These are phyloP conservation scores for Aspergillus sclerotialis DNA, from an alignment of 2,329 filamentous ascomycete species.

Conservation along the genomic window DNA sequence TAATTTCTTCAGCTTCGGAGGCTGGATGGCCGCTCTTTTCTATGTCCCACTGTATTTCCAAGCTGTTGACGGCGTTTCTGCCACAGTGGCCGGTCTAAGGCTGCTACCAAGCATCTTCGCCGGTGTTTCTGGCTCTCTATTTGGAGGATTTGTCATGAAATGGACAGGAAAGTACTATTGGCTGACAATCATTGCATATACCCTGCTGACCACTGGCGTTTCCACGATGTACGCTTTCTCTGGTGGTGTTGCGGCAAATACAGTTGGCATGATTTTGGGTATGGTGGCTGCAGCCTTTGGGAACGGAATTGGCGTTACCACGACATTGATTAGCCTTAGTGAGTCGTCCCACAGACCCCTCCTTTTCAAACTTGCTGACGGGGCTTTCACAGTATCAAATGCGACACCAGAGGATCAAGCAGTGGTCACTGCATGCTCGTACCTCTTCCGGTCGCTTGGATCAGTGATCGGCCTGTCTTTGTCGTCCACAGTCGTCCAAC, in stretches of 20 bases:
- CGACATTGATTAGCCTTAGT: slow-evolving; percentile 62
- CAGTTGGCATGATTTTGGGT: slow-evolving; percentile 49
- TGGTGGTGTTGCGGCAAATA: slow-evolving; percentile 45
- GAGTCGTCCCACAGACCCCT: slow-evolving; percentile 15
- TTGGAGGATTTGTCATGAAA: slow-evolving; percentile 61
- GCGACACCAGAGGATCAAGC: slow-evolving; percentile 61
- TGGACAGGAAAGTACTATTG: slow-evolving; percentile 65
- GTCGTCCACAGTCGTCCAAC: slow-evolving; percentile 64
- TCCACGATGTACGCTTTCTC: slow-evolving; percentile 52
- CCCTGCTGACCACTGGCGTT: slow-evolving; percentile 48
- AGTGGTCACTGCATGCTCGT: slow-evolving; percentile 69
- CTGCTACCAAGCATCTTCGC: slow-evolving; percentile 60
- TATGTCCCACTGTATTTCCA: slow-evolving; percentile 76
- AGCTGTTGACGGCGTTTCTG: slow-evolving; percentile 58
- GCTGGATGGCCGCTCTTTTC: slow-evolving; percentile 56
- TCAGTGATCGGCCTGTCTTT: slow-evolving; percentile 61
- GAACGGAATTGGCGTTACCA: slow-evolving; percentile 59
- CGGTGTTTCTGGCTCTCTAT: slow-evolving; percentile 58
- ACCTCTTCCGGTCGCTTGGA: slow-evolving; percentile 70
- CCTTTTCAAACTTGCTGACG: slow-evolving; percentile 4
- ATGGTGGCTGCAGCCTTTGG: slow-evolving; percentile 49
- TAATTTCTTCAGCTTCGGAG: slow-evolving; percentile 65
- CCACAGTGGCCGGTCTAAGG: slow-evolving; percentile 57
- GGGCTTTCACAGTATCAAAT: slow-evolving; percentile 53
- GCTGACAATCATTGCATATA: slow-evolving; percentile 56